These are phyloP conservation scores for Sapria himalayana DNA, from an alignment of 345 rosid genomes.

Conservation along the genomic window DNA sequence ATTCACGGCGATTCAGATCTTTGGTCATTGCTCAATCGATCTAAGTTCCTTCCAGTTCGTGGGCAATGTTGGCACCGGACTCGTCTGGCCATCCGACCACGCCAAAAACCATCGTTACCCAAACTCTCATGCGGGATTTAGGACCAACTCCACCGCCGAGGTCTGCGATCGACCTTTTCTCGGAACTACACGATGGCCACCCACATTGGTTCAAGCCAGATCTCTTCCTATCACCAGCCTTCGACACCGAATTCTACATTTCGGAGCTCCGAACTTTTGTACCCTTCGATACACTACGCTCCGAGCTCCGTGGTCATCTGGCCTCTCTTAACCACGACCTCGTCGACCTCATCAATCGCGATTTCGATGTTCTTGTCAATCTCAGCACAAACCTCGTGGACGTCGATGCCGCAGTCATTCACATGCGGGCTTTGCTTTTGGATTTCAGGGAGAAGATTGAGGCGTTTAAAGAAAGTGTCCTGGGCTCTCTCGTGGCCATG, in stretches of 20 bases:
- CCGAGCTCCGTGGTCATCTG: slow-evolving; percentile 69
- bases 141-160: slow-evolving; percentile 38
- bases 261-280: slow-evolving; percentile 92
- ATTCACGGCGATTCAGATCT: too few relatives aligned
- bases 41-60: too few relatives aligned
- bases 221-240: slow-evolving; percentile 56
- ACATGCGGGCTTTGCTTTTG: slow-evolving; percentile 91
- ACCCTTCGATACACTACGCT: slow-evolving; percentile 83
- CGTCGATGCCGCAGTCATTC: slow-evolving; percentile 69
- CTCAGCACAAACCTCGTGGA: slow-evolving; percentile 92
- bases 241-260: slow-evolving; percentile 81
- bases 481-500: slow-evolving; percentile 43
- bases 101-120: too few relatives aligned
- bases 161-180: slow-evolving; percentile 72
- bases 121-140: too few relatives aligned
- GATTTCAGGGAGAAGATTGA: slow-evolving; percentile 81
- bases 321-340: slow-evolving; percentile 88
- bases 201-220: slow-evolving; percentile 92
- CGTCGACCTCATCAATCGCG: slow-evolving; percentile 92
- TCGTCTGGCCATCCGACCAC: too few relatives aligned
- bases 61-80: too few relatives aligned
- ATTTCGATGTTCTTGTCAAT: slow-evolving; percentile 88
- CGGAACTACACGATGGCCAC: slow-evolving; percentile 70
- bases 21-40: too few relatives aligned
- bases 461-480: slow-evolving; percentile 52